These are phyloP conservation scores for Emergomyces orientalis DNA, from an alignment of 2,329 filamentous ascomycete species.

Conservation along the genomic window DNA sequence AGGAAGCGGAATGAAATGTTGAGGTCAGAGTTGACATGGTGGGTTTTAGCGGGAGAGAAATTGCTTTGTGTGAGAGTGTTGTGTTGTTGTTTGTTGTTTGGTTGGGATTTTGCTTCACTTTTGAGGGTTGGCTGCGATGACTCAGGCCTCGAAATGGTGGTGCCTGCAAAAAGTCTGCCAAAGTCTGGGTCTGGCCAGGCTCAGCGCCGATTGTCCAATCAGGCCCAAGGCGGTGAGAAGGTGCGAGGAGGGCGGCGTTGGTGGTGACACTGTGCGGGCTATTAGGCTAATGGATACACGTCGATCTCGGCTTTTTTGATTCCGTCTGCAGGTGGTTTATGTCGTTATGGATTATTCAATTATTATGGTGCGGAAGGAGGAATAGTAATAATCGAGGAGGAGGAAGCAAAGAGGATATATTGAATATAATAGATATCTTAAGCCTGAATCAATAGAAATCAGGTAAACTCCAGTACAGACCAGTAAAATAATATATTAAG, in stretches of 20 bases:
- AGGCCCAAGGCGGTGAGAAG: background rate
- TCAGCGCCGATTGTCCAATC: background rate
- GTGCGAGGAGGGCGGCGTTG: background rate
- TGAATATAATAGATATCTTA: too few species aligned
- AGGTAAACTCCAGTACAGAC: too few species aligned
- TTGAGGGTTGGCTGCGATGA: background rate
- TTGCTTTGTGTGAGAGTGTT: background rate
- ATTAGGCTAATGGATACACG: too few species aligned
- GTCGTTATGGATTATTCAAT: background rate
- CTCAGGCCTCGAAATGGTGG: background rate
- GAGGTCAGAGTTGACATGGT: conserved; percentile 1
- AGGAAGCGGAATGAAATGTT: background rate
- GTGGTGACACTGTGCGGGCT: background rate
- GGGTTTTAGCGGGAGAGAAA: background rate
- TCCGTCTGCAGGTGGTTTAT: too few species aligned
- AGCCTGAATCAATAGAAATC: too few species aligned
- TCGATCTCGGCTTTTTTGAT: too few species aligned
- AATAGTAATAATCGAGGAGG: background rate
- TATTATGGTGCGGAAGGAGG: background rate
- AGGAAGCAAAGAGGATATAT: too few species aligned
- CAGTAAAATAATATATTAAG: background rate
- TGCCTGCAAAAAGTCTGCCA: background rate
- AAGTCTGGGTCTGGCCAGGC: conserved; percentile 4
- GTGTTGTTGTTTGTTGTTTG: background rate
- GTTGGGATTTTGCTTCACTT: background rate